Evolutionary conservation across 495 filamentous ascomycete species (phyloP).

Genomic region (Echria macrotheca): DNA sequence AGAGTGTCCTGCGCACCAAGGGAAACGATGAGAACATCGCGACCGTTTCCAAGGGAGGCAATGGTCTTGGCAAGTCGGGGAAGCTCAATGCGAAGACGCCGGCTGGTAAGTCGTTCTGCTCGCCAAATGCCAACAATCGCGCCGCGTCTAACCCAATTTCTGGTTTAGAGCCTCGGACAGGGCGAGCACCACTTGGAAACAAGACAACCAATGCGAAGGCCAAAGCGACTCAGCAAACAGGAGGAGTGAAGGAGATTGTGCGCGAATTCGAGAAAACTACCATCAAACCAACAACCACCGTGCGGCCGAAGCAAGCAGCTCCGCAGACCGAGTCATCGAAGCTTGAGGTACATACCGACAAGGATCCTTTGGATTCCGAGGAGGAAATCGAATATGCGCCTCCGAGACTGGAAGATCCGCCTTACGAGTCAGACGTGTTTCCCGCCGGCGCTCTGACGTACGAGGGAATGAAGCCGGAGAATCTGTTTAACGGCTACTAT

Average conservation of each 20-base stretch:
- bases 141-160: too few species aligned
- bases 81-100: constrained; percentile 70
- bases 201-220: constrained; percentile 96
- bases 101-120: constrained; percentile 25
- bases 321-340: constrained; percentile 41
- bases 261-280: constrained; percentile 40
- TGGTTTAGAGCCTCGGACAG: constrained; percentile 58
- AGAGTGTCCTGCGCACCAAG: constrained; percentile 51
- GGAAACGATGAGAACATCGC: constrained; percentile 60
- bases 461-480: constrained; percentile 47
- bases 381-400: constrained; percentile 56
- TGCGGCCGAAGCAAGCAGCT: constrained; percentile 35
- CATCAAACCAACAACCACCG: constrained; percentile 31
- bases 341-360: constrained; percentile 36
- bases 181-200: constrained; percentile 73
- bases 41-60: constrained; percentile 51
- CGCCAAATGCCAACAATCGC: too few species aligned
- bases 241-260: constrained; percentile 36
- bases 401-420: constrained; percentile 52
- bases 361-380: constrained; percentile 36
- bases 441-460: constrained; percentile 51
- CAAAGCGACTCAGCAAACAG: constrained; percentile 55
- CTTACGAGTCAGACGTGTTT: constrained; percentile 73
- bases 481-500: constrained; percentile 64
- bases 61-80: constrained; percentile 43